These are phyloP conservation scores for Monosporascus sp. DNA, from an alignment of 2,329 filamentous ascomycete genomes.

Conservation along the genomic window DNA sequence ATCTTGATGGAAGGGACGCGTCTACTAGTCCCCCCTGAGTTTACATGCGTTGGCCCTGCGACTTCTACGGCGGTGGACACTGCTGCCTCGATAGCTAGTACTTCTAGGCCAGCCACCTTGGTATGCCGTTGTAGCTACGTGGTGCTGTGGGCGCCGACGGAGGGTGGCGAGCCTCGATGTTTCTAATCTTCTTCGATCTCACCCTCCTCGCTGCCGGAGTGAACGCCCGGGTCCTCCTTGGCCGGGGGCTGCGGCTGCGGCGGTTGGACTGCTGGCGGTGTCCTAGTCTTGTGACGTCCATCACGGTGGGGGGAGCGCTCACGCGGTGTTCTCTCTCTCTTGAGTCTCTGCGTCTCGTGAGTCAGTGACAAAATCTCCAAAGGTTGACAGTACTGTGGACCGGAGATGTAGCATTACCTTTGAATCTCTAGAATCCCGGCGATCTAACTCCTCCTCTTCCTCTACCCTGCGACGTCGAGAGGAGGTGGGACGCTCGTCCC, in stretches of 20 bases:
- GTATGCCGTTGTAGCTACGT: not conserved
- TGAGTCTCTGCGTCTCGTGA: constrained; percentile 42
- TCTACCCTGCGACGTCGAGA: constrained; percentile 73
- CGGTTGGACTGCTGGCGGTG: constrained; percentile 38
- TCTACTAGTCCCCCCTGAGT: too few species aligned
- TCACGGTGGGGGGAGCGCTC: constrained; percentile 59
- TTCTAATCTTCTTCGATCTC: constrained; percentile 82
- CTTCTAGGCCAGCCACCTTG: too few species aligned
- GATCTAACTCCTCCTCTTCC: constrained; percentile 66
- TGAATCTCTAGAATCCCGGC: constrained; percentile 59
- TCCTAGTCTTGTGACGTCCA: constrained; percentile 50
- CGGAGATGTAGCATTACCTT: constrained; percentile 46
- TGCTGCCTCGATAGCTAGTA: too few species aligned
- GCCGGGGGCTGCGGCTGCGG: constrained; percentile 9
- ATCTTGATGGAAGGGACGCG: too few species aligned
- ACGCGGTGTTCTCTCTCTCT: constrained; percentile 52
- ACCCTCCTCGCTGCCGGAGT: constrained; percentile 92
- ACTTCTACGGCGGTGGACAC: too few species aligned
- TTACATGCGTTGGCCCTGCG: too few species aligned
- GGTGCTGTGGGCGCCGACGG: not conserved
- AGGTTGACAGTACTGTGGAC: not conserved
- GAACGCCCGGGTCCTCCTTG: constrained; percentile 57
- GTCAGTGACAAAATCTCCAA: constrained; percentile 20
- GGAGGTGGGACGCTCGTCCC: constrained; percentile 62
- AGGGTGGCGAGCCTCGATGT: not conserved